A percentile compares a stretch with the other conserved stretches of the same genome.
phyloP scores from a whole-genome alignment of 2,329 filamentous ascomycete genomes.

The Colletotrichum theobromicola region DNA sequence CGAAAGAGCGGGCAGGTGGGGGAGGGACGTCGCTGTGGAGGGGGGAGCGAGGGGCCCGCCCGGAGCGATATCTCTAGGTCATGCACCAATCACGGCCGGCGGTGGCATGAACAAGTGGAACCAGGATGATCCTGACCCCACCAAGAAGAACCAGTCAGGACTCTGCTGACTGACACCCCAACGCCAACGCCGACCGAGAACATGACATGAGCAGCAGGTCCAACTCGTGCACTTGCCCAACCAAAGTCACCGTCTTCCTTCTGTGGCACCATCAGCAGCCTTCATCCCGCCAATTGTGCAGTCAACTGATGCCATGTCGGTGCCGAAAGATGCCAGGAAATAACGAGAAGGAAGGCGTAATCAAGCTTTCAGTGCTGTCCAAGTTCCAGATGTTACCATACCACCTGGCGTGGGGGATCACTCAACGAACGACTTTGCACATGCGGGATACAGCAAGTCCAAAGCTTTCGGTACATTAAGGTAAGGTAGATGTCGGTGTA shows the following conservation, averaged over 20 bases:
- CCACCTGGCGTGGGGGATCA: not conserved
- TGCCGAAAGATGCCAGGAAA: not conserved
- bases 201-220: constrained; percentile 11
- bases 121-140: not conserved
- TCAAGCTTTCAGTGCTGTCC: not conserved
- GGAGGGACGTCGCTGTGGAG: not conserved
- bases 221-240: not conserved
- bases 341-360: not conserved
- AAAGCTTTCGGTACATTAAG: not conserved
- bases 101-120: not conserved
- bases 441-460: not conserved
- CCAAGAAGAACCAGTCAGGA: not conserved
- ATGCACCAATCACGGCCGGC: not conserved
- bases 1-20: constrained; percentile 13
- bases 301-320: constrained; percentile 5
- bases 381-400: not conserved
- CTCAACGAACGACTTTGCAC: not conserved
- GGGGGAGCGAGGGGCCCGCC: not conserved
- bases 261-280: constrained; percentile 2
- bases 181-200: constrained; percentile 1
- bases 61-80: not conserved
- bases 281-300: not conserved
- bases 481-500: not conserved
- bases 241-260: constrained; percentile 1
- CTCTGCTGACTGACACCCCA: constrained; percentile 16